Evolutionary conservation across 805 yeast species (phyloP).

Genomic region (Zygosaccharomyces siamensis): DNA sequence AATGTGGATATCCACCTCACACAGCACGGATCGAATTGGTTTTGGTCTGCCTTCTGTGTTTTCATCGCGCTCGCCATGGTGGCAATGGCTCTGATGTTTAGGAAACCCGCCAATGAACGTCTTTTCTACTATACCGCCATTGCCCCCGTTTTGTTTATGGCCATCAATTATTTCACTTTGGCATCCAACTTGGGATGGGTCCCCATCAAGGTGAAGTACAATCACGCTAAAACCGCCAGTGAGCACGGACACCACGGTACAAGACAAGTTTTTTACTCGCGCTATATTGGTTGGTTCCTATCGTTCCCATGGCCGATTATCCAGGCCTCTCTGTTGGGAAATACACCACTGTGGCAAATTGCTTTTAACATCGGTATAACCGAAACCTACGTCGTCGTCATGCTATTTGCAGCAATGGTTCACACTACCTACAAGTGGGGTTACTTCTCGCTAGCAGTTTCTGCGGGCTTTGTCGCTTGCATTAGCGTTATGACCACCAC

Average conservation of each 20-base stretch:
- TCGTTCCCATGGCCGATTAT: constrained; percentile 44
- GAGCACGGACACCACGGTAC: constrained; percentile 30
- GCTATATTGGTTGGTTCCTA: constrained; percentile 56
- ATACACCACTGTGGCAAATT: constrained; percentile 25
- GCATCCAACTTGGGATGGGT: constrained; percentile 61
- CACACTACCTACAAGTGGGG: constrained; percentile 49
- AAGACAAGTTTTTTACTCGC: constrained; percentile 55
- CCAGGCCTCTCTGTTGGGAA: constrained; percentile 28
- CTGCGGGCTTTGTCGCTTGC: constrained; percentile 20
- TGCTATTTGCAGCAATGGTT: constrained; percentile 43
- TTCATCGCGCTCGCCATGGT: constrained; percentile 38
- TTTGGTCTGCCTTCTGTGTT: constrained; percentile 56
- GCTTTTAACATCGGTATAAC: constrained; percentile 34
- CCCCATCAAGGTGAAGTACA: constrained; percentile 44
- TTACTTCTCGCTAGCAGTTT: constrained; percentile 41
- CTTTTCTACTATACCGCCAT: constrained; percentile 39
- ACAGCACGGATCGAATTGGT: constrained; percentile 61
- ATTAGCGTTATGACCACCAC: constrained; percentile 28
- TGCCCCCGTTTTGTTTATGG: constrained; percentile 42
- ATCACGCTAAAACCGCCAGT: constrained; percentile 40
- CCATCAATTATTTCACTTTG: constrained; percentile 49
- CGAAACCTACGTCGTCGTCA: constrained; percentile 41
- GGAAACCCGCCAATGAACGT: constrained; percentile 33
- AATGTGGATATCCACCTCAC: constrained; percentile 52
- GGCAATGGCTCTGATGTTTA: constrained; percentile 27